A percentile compares a stretch with the other conserved stretches of the same genome.
Evolutionary conservation across 768 basidiomycete species (phyloP).

Genomic region (Astraeus odoratus): DNA sequence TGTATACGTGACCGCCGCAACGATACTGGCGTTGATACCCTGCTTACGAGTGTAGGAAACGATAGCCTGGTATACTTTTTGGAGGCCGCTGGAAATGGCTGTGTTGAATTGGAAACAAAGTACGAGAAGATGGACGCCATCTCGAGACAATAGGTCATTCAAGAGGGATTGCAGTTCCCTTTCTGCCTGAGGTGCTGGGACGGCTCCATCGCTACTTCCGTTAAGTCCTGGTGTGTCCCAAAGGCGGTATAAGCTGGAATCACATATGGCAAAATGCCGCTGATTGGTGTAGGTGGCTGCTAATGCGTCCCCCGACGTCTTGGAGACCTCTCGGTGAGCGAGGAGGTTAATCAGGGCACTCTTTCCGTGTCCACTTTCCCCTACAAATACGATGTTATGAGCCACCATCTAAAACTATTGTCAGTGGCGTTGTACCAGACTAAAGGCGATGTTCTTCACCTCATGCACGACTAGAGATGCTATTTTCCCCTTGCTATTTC

Average conservation of each 20-base stretch:
- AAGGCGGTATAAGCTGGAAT: not conserved
- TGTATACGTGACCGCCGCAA: not conserved
- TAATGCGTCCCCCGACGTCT: not conserved
- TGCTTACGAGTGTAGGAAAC: not conserved
- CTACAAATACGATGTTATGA: not conserved
- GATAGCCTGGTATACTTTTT: not conserved
- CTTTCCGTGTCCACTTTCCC: not conserved
- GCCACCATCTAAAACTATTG: not conserved
- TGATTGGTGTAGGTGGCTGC: not conserved
- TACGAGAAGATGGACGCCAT: no score
- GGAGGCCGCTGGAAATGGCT: not conserved
- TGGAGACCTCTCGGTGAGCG: not conserved
- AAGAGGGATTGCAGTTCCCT: not conserved
- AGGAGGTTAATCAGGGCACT: not conserved
- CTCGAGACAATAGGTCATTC: not conserved
- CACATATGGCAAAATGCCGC: not conserved
- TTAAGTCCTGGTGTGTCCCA: not conserved
- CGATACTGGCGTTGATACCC: not conserved
- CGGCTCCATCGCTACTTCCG: not conserved
- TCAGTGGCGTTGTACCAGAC: no score
- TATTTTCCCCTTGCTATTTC: no score
- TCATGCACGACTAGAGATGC: no score
- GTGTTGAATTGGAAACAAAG: not conserved
- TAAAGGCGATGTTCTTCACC: no score
- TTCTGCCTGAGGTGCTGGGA: not conserved